Evolutionary conservation across 768 basidiomycete genomes (phyloP), one percentile per base, ranked within the genome.

Genomic region (Amanita muscaria): DNA sequence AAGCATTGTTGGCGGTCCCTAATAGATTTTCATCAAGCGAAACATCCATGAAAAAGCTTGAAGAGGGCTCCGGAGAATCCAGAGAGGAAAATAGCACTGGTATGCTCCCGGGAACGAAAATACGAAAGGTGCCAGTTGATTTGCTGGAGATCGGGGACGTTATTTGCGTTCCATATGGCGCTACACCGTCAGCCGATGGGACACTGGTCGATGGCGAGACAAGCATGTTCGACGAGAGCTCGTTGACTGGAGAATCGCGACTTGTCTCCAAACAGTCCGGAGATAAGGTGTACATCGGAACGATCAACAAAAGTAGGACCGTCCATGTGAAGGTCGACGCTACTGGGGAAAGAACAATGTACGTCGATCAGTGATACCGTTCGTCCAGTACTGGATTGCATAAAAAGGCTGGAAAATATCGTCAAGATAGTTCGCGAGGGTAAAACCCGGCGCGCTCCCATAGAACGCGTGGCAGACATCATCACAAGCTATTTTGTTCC

Each of bases 401-500:
- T 32, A 48, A 6, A 5, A n/a, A 83, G 80, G 77, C 63, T 92
- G 40, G 85, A 88, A 53, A 70, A 79, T 36, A 79, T 92, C 22
- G 73, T 90, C 38, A 65, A 70, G 4, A 76, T 83, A 11, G 88
- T 92, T n/a, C 74, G 81, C 2, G 79, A 88, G 52, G 88, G 87
- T 2, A 79, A 83, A 53, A 73, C 71, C 0, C 74, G 69, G 30
- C 77, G 80, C 37, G 86, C 88, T 1, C 85, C 85, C 0, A 81
- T 92, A 44, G 88, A 91, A 60, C 71, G 81, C n/a, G 50, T 90
- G 4, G 87, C 82, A 1, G 85, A 90, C 50, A 53, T 68, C 9
- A 61, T 92, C n/a, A 90, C 86, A 0, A 76, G 80, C 2, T 74
- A 83, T 43, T 92, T 92, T 54, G 88, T 90, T 0, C 89, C 89